Evolutionary conservation across 208 protist genomes (phyloP).

Genomic region (Crithidia thermophila): DNA sequence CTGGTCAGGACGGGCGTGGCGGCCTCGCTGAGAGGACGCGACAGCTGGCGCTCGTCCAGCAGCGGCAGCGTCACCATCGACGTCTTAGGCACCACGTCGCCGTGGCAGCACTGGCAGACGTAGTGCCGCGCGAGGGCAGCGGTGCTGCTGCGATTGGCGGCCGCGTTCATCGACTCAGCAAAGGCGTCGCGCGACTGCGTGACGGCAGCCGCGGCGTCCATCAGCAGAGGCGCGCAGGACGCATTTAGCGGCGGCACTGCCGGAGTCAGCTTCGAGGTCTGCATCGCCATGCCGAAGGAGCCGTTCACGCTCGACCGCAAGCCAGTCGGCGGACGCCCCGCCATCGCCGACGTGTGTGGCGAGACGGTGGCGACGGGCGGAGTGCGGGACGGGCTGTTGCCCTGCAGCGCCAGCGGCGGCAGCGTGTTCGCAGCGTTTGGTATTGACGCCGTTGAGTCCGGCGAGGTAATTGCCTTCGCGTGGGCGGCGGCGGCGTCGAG

Average conservation of each 20-base stretch:
- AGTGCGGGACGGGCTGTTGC: not conserved
- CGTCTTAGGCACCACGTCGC: constrained; percentile 21
- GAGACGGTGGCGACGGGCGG: not conserved
- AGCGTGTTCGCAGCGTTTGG: not conserved
- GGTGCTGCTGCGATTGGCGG: not conserved
- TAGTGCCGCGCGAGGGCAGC: constrained; percentile 11
- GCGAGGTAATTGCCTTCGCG: not conserved
- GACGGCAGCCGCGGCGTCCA: not conserved
- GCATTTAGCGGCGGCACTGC: constrained; percentile 6
- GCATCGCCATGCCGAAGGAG: constrained; percentile 6
- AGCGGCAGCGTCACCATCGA: constrained; percentile 15
- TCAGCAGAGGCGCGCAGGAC: not conserved
- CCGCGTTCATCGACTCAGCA: constrained; percentile 5
- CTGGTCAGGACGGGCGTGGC: not conserved
- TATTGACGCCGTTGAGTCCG: not conserved
- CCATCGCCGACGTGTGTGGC: not conserved
- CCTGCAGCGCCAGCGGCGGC: constrained; percentile 5
- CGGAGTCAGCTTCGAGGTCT: not conserved
- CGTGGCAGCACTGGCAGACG: constrained; percentile 26
- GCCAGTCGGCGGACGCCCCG: not conserved
- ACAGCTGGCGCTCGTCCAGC: constrained; percentile 5
- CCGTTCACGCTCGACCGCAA: constrained; percentile 5
- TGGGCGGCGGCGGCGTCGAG: not conserved
- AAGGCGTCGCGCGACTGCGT: not conserved
- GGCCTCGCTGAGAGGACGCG: constrained; percentile 3